phyloP scores from a whole-genome alignment of 164 flowering plant genomes.

The Liriodendron chinense region DNA sequence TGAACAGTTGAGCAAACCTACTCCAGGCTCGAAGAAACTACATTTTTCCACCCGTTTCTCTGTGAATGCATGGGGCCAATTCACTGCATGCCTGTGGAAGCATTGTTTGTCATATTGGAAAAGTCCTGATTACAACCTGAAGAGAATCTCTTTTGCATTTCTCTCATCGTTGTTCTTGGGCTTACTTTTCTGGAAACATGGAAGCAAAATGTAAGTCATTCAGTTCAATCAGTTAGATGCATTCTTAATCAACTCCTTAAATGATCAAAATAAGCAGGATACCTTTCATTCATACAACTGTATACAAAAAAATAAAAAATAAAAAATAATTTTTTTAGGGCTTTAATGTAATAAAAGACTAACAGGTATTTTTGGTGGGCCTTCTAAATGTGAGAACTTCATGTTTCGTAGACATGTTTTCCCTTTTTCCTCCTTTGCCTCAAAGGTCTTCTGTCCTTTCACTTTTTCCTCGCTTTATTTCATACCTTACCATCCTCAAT shows the following conservation, averaged over 20 bases:
- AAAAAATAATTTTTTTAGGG: neutral
- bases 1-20: slow-evolving; percentile 29
- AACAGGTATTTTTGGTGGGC: neutral
- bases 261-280: neutral
- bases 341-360: neutral
- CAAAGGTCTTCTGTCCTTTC: no score
- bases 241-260: neutral
- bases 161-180: slow-evolving; percentile 38
- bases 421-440: no score
- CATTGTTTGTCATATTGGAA: slow-evolving; percentile 65
- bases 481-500: no score
- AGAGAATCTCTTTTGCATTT: slow-evolving; percentile 23
- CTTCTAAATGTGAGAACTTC: neutral
- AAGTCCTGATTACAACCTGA: slow-evolving; percentile 49
- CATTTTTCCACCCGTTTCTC: slow-evolving; percentile 41
- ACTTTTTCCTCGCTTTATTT: no score
- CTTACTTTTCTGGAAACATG: slow-evolving; percentile 52
- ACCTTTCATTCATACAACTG: neutral
- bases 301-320: neutral
- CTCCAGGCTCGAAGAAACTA: slow-evolving; percentile 41
- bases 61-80: slow-evolving; percentile 53
- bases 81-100: slow-evolving; percentile 68
- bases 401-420: no score
- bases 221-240: neutral
- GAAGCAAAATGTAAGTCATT: slow-evolving; percentile 40